Conservation (phyloP, 2,329 filamentous ascomycete species). For the Monilinia vaccinii-corymbosi region DNA sequence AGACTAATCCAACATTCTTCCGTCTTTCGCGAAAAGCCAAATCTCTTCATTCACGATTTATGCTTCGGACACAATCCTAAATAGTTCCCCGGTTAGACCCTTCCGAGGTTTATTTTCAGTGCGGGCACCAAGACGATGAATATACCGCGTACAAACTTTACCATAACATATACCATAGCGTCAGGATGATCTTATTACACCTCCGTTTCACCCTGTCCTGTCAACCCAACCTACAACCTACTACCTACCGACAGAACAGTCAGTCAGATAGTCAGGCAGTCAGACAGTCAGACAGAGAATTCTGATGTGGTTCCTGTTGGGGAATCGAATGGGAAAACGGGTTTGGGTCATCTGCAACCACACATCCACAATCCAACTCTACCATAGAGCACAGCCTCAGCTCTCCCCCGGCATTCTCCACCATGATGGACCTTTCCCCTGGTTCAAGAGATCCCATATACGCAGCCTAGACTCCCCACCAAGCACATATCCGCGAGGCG, state of each 20-base stretch:
- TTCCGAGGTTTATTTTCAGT: conserved; percentile 2
- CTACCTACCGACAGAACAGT: no score
- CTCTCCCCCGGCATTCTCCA: background rate
- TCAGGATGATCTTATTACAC: background rate
- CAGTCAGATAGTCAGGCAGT: no score
- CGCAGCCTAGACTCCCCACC: conserved; percentile 5
- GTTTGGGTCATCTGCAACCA: background rate
- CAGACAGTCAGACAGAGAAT: background rate
- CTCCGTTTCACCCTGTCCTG: background rate
- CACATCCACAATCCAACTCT: background rate
- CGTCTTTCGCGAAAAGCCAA: conserved; percentile 5
- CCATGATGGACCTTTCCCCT: conserved; percentile 2
- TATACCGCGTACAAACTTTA: background rate
- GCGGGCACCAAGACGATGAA: background rate
- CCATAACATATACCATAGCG: background rate
- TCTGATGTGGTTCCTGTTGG: background rate
- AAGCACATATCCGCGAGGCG: background rate
- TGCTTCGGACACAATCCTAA: background rate
- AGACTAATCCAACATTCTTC: background rate
- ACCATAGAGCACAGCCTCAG: background rate
- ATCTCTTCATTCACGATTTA: background rate
- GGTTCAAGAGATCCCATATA: background rate
- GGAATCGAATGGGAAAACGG: background rate
- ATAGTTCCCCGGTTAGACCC: background rate
- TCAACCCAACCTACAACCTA: background rate